Evolutionary conservation across 805 yeast genomes (phyloP).

Genomic region (Candida incommunis): DNA sequence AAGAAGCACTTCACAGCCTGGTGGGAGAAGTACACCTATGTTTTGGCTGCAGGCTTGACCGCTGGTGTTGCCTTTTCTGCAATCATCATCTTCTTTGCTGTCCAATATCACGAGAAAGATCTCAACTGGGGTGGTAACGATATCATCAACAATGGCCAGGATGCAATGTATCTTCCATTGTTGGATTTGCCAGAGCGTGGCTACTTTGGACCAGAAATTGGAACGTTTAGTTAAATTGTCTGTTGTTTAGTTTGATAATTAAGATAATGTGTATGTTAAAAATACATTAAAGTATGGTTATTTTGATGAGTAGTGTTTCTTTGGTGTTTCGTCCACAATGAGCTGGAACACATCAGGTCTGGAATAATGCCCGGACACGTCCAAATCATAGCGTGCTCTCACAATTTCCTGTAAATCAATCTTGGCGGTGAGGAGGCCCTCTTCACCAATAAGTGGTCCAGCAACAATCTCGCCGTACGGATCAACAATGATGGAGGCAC

Average conservation of each 20-base stretch:
- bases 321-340: constrained; percentile 24
- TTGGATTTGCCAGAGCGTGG: constrained; percentile 11
- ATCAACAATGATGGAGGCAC: constrained; percentile 27
- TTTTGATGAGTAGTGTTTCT: neutral
- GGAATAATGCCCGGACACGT: constrained; percentile 30
- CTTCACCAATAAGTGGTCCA: constrained; percentile 28
- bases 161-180: constrained; percentile 2
- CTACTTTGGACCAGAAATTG: constrained; percentile 20
- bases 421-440: constrained; percentile 28
- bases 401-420: constrained; percentile 25
- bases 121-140: constrained; percentile 54
- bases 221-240: constrained; percentile 7
- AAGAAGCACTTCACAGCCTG: constrained; percentile 33
- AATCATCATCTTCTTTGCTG: constrained; percentile 39
- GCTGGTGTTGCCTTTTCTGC: constrained; percentile 49
- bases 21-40: constrained; percentile 35
- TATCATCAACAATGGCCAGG: constrained; percentile 7
- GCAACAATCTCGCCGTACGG: constrained; percentile 32
- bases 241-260: too few relatives aligned
- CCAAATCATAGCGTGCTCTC: constrained; percentile 30
- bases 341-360: constrained; percentile 31
- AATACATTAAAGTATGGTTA: too few relatives aligned
- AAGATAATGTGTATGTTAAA: too few relatives aligned
- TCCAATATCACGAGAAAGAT: constrained; percentile 30
- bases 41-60: constrained; percentile 37